These are phyloP conservation scores for Rhizopus sp. DNA, from an alignment of 371 early-diverging fungal genomes.

Conservation along the genomic window DNA sequence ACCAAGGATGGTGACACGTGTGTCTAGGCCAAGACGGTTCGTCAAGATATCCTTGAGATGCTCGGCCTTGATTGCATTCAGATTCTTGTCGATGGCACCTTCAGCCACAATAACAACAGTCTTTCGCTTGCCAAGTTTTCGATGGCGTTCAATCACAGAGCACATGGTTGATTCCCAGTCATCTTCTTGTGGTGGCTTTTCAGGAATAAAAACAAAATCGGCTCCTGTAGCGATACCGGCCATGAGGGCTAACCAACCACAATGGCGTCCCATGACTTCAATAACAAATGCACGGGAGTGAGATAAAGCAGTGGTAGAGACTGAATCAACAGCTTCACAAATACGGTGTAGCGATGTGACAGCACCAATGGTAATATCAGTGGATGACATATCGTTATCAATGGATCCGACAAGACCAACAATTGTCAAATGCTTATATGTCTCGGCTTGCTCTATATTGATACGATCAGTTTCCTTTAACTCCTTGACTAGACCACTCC, in stretches of 20 bases:
- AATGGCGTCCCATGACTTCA: slow-evolving; percentile 99
- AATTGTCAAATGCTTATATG: slow-evolving; percentile 79
- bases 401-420: slow-evolving; percentile 97
- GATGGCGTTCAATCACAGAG: slow-evolving; percentile 69
- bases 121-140: slow-evolving; percentile 85
- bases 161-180: slow-evolving; percentile 91
- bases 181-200: slow-evolving; percentile 85
- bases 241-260: slow-evolving; percentile 99
- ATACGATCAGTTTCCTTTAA: slow-evolving; percentile 64
- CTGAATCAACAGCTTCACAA: slow-evolving; percentile 95
- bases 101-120: slow-evolving; percentile 97
- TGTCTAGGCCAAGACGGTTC: slow-evolving; percentile 84
- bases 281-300: slow-evolving; percentile 98
- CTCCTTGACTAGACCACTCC: slow-evolving; percentile 82
- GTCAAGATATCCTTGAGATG: slow-evolving; percentile 84
- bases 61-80: slow-evolving; percentile 89
- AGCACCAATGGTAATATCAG: slow-evolving; percentile 98
- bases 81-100: slow-evolving; percentile 93
- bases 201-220: slow-evolving; percentile 98
- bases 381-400: slow-evolving; percentile 97
- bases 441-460: slow-evolving; percentile 55
- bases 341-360: slow-evolving; percentile 96
- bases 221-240: slow-evolving; percentile 86
- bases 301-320: slow-evolving; percentile 94
- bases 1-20: slow-evolving; percentile 94